Evolutionary conservation across 2,329 filamentous ascomycete species (phyloP).

Genomic region (Pestalotiopsis sp.): DNA sequence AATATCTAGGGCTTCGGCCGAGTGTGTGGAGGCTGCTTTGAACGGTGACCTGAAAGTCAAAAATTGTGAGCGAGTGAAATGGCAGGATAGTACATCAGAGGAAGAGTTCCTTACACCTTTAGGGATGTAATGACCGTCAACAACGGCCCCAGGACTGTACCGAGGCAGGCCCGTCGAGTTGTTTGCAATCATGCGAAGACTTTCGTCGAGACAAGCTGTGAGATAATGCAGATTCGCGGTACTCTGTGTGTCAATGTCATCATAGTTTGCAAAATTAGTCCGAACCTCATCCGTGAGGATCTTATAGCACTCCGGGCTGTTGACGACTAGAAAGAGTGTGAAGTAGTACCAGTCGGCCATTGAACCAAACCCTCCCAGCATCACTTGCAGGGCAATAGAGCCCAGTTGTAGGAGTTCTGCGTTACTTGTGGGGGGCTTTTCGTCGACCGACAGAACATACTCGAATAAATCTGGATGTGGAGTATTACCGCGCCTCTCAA

Average conservation of each 20-base stretch:
- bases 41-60: not conserved
- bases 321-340: constrained; percentile 14
- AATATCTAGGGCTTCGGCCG: constrained; percentile 6
- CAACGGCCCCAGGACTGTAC: constrained; percentile 21
- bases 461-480: constrained; percentile 25
- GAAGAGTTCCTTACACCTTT: not conserved
- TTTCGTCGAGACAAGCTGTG: constrained; percentile 36
- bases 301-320: constrained; percentile 25
- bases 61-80: not conserved
- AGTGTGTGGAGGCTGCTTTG: constrained; percentile 10
- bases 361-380: constrained; percentile 16
- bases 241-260: constrained; percentile 29
- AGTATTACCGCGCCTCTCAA: constrained; percentile 16
- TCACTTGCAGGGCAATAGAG: constrained; percentile 18
- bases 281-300: constrained; percentile 35
- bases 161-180: constrained; percentile 25
- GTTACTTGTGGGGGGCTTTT: not conserved
- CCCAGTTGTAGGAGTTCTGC: constrained; percentile 16
- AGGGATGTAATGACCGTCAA: constrained; percentile 25
- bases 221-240: constrained; percentile 33
- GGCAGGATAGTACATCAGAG: constrained; percentile 20
- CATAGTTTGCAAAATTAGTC: constrained; percentile 27
- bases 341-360: constrained; percentile 20
- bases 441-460: constrained; percentile 12
- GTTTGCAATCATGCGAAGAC: constrained; percentile 33